Conservation (phyloP, 495 filamentous ascomycete genomes). For the Cercophora scortea region DNA sequence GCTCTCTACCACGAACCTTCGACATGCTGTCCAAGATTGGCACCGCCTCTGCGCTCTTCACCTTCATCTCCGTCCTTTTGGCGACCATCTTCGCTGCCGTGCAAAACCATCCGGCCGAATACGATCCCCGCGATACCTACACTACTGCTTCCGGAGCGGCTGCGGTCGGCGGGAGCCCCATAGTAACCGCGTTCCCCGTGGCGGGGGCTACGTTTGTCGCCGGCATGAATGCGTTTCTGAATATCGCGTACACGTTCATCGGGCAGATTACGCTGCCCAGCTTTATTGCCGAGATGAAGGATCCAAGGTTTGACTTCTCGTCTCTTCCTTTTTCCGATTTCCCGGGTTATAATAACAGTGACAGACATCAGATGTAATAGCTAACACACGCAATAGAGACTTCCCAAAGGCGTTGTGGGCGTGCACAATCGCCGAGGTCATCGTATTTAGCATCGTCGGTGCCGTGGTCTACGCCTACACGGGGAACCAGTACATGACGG, state of each 20-base stretch:
- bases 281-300: constrained; percentile 89
- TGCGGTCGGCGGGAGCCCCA: constrained; percentile 44
- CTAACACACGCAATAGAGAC: constrained; percentile 35
- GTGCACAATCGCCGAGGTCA: constrained; percentile 76
- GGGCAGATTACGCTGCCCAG: constrained; percentile 85
- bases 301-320: constrained; percentile 51
- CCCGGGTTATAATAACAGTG: background rate
- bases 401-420: constrained; percentile 87
- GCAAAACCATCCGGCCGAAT: constrained; percentile 58
- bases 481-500: constrained; percentile 73
- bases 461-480: constrained; percentile 72
- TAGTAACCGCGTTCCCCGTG: constrained; percentile 57
- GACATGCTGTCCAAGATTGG: constrained; percentile 66
- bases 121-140: constrained; percentile 38
- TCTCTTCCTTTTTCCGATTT: background rate
- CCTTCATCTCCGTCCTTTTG: constrained; percentile 75
- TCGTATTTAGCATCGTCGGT: constrained; percentile 72
- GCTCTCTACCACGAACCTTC: constrained; percentile 78
- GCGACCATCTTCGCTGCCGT: constrained; percentile 71
- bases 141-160: constrained; percentile 23
- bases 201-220: constrained; percentile 67
- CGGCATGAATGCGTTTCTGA: constrained; percentile 76
- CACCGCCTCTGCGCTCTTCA: constrained; percentile 69
- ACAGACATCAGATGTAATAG: background rate
- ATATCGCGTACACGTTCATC: constrained; percentile 89